These are phyloP conservation scores for Naganishia cerealis DNA, from an alignment of 1,284 basidiomycete species.

Conservation along the genomic window DNA sequence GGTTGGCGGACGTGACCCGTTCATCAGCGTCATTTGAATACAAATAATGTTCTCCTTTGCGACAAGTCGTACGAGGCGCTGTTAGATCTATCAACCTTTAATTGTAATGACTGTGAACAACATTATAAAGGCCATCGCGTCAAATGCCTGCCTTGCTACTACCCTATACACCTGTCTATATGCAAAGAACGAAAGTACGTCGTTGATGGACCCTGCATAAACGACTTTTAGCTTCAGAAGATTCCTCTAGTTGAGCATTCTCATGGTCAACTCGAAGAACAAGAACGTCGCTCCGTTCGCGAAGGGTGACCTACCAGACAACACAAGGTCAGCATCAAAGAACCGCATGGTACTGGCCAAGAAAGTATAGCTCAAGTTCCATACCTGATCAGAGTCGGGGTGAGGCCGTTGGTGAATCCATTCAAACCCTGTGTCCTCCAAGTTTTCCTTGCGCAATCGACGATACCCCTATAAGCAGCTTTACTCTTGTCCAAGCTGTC, in stretches of 20 bases:
- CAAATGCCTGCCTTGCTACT: not conserved
- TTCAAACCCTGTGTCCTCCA: slow-evolving; percentile 76
- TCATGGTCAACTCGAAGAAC: slow-evolving; percentile 81
- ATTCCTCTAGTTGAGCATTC: slow-evolving; percentile 41
- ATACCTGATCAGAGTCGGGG: slow-evolving; percentile 79
- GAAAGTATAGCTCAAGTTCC: slow-evolving; percentile 30
- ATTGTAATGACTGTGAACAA: not conserved
- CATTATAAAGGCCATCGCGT: not conserved
- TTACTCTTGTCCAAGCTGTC: slow-evolving; percentile 75
- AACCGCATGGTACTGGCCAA: not conserved
- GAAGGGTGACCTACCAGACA: slow-evolving; percentile 22
- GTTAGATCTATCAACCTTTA: not conserved
- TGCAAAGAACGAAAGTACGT: not conserved
- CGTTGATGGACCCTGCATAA: not conserved
- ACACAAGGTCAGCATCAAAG: not conserved
- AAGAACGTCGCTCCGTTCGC: slow-evolving; percentile 92
- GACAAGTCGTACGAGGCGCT: too few relatives aligned
- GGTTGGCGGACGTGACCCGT: slow-evolving; percentile 20
- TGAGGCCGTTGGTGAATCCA: slow-evolving; percentile 85
- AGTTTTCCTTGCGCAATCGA: slow-evolving; percentile 78
- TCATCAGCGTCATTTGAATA: not conserved
- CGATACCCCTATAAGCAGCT: slow-evolving; percentile 75
- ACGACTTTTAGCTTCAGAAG: not conserved
- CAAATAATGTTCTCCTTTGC: slow-evolving; percentile 3
- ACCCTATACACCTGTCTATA: not conserved